These are phyloP conservation scores for Yamadazyma buinensis DNA, from an alignment of 1,139 yeast species.

Conservation along the genomic window DNA sequence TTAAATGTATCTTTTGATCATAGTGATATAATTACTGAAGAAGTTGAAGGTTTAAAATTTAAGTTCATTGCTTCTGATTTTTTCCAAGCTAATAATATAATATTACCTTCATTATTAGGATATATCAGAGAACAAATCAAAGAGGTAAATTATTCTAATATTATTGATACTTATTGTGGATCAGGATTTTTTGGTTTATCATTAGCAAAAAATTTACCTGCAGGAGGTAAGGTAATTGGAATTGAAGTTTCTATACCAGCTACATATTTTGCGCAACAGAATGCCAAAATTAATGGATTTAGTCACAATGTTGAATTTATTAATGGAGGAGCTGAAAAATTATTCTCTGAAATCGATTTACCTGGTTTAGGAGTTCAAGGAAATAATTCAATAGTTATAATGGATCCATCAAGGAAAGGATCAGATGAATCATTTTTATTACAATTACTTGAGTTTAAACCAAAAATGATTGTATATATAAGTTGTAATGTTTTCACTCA, in stretches of 20 bases:
- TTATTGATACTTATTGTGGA: constrained; percentile 46
- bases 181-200: constrained; percentile 45
- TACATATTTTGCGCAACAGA: constrained; percentile 35
- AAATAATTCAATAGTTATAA: constrained; percentile 33
- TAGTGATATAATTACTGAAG: constrained; percentile 77
- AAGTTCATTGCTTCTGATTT: constrained; percentile 92
- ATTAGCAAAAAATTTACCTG: constrained; percentile 25
- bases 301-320: constrained; percentile 29
- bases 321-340: constrained; percentile 35
- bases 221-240: constrained; percentile 37
- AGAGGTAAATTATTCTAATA: constrained; percentile 20
- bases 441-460: constrained; percentile 35
- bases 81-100: constrained; percentile 84
- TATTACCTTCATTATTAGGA: constrained; percentile 34
- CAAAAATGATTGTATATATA: constrained; percentile 35
- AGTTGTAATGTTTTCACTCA: constrained; percentile 48
- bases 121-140: constrained; percentile 26
- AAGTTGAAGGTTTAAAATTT: constrained; percentile 69
- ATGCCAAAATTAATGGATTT: constrained; percentile 36
- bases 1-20: constrained; percentile 50
- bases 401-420: constrained; percentile 48
- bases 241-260: constrained; percentile 36
- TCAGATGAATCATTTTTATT: constrained; percentile 29
- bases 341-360: constrained; percentile 29
- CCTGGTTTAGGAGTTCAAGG: constrained; percentile 24